Evolutionary conservation across 2,329 filamentous ascomycete species (phyloP).

Genomic region (Epichloe gansuensis): DNA sequence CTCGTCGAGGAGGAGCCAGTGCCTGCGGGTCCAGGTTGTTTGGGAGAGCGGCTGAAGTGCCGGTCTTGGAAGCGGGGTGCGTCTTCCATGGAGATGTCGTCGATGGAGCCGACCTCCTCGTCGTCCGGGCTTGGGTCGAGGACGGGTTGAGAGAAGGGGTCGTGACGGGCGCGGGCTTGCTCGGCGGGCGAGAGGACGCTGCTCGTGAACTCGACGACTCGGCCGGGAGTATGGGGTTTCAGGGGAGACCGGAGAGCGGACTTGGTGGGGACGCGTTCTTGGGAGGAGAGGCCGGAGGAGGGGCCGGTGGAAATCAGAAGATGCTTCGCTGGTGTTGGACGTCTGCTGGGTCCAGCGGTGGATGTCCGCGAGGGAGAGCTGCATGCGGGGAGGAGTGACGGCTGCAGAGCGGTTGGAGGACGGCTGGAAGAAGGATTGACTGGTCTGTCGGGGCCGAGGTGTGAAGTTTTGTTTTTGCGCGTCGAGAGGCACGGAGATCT

Average conservation of each 20-base stretch:
- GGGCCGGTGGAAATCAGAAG: constrained; percentile 21
- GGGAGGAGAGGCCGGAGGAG: constrained; percentile 35
- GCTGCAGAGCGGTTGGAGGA: constrained; percentile 16
- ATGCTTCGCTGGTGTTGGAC: constrained; percentile 25
- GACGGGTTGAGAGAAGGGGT: constrained; percentile 7
- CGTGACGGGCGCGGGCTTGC: constrained; percentile 24
- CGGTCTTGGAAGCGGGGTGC: constrained; percentile 11
- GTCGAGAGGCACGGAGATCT: constrained; percentile 21
- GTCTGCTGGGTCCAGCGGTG: constrained; percentile 29
- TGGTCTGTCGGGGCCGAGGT: constrained; percentile 25
- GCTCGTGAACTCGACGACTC: constrained; percentile 46
- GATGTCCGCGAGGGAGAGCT: constrained; percentile 30
- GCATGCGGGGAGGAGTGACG: constrained; percentile 28
- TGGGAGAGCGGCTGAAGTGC: constrained; percentile 22
- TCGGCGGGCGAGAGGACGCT: constrained; percentile 34
- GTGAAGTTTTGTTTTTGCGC: constrained; percentile 38
- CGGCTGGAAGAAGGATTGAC: constrained; percentile 26
- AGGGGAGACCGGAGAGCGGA: constrained; percentile 45
- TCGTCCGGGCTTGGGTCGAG: constrained; percentile 10
- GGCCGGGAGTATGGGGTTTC: constrained; percentile 45
- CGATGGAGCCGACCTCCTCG: constrained; percentile 21
- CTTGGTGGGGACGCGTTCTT: constrained; percentile 41
- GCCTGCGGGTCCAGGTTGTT: constrained; percentile 34
- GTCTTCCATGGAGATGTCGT: constrained; percentile 17
- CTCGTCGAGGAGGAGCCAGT: constrained; percentile 42